Percentiles rank a stretch among this genome's conserved stretches.
These are phyloP conservation scores for Starmerella roubikii DNA, from an alignment of 805 yeast species.

Conservation along the genomic window DNA sequence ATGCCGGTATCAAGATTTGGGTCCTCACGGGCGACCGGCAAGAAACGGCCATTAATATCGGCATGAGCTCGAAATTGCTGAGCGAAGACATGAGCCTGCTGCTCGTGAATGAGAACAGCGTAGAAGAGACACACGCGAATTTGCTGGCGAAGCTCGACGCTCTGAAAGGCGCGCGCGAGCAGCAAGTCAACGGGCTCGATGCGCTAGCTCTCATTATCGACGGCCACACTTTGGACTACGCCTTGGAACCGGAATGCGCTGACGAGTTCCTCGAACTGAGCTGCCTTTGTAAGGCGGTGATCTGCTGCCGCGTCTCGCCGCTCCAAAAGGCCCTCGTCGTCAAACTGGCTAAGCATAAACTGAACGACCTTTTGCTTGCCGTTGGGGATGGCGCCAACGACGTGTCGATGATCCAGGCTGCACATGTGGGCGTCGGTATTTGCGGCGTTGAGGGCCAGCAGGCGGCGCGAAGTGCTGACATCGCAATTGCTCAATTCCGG, in stretches of 20 bases:
- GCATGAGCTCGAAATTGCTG: constrained; percentile 89
- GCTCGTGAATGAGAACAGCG: constrained; percentile 73
- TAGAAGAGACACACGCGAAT: constrained; percentile 63
- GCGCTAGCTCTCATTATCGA: constrained; percentile 84
- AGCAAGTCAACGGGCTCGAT: constrained; percentile 55
- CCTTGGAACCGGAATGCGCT: constrained; percentile 69
- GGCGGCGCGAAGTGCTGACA: constrained; percentile 96
- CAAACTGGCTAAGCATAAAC: constrained; percentile 75
- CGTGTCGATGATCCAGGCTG: constrained; percentile 98
- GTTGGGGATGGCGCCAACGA: constrained; percentile 99
- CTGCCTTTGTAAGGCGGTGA: constrained; percentile 81
- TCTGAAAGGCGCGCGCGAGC: constrained; percentile 27
- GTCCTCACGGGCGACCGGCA: constrained; percentile 97
- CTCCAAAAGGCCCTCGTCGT: constrained; percentile 93
- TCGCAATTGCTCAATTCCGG: constrained; percentile 91
- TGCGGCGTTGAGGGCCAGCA: constrained; percentile 99
- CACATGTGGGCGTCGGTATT: constrained; percentile 97
- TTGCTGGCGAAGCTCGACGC: constrained; percentile 64
- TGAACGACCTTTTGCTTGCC: constrained; percentile 55
- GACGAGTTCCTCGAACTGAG: constrained; percentile 68
- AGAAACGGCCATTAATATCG: constrained; percentile 96
- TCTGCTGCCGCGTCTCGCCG: constrained; percentile 97
- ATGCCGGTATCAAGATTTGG: constrained; percentile 96
- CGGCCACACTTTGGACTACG: constrained; percentile 80
- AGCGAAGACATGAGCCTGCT: constrained; percentile 93